Conservation (phyloP, 2,329 filamentous ascomycete genomes). For the Orbilia quercus region DNA sequence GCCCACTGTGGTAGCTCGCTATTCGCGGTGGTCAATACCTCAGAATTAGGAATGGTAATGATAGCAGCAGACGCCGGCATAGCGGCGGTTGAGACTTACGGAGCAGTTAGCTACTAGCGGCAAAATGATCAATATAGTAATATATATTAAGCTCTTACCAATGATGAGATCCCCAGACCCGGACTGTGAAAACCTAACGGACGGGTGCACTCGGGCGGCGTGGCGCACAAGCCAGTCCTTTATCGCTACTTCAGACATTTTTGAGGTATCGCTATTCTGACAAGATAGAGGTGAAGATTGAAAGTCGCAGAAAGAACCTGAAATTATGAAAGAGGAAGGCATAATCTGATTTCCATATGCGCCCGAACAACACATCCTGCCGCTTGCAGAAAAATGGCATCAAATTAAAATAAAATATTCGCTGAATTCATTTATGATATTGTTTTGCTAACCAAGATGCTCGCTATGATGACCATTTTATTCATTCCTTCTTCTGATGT, state of each 20-base stretch:
- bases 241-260: conserved; percentile 37
- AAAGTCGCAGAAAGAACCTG: background rate
- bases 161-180: conserved; percentile 13
- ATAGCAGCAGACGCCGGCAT: conserved; percentile 30
- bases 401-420: background rate
- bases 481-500: conserved; percentile 44
- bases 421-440: conserved; percentile 1
- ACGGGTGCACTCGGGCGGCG: conserved; percentile 29
- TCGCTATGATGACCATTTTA: background rate
- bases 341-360: conserved; percentile 1
- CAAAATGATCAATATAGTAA: background rate
- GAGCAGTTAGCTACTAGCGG: background rate
- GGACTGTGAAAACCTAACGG: conserved; percentile 17
- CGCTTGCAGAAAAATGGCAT: background rate
- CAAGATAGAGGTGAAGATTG: background rate
- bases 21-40: conserved; percentile 25
- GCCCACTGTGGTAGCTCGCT: conserved; percentile 18
- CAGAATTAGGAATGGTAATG: conserved; percentile 25
- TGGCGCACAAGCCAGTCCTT: conserved; percentile 39
- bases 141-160: conserved; percentile 22
- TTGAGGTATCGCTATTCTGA: background rate
- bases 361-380: conserved; percentile 12
- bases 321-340: conserved; percentile 3
- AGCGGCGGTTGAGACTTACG: conserved; percentile 2
- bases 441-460: background rate